Percentiles rank a stretch among this genome's conserved stretches.
Conservation (phyloP, 495 filamentous ascomycete genomes). For the Delitschia confertaspora region DNA sequence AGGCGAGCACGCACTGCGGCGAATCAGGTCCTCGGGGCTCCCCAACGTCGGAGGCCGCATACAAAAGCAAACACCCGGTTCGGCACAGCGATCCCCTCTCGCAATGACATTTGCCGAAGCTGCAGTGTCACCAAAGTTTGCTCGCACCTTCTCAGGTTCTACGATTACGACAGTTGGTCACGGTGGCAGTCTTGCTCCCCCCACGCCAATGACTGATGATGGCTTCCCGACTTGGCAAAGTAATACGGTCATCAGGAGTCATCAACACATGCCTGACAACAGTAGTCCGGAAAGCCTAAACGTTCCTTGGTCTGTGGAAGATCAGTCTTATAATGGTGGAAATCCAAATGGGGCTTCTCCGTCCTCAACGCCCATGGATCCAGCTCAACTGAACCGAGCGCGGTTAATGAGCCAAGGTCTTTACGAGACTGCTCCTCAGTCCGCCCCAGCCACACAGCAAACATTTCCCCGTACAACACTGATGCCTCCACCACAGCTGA, state of each 20-base stretch:
- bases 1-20: constrained; percentile 30
- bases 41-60: constrained; percentile 31
- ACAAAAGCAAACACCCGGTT: constrained; percentile 30
- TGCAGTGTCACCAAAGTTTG: constrained; percentile 33
- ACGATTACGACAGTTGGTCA: constrained; percentile 11
- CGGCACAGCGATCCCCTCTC: constrained; percentile 37
- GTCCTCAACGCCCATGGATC: constrained; percentile 34
- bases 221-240: constrained; percentile 29
- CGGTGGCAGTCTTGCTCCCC: constrained; percentile 32
- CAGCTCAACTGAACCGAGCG: constrained; percentile 24
- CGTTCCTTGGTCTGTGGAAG: constrained; percentile 17
- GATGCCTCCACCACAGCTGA: constrained; percentile 22
- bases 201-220: constrained; percentile 35
- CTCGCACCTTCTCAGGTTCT: constrained; percentile 14
- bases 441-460: constrained; percentile 36
- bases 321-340: constrained; percentile 12
- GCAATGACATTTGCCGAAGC: constrained; percentile 32
- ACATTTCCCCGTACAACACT: constrained; percentile 27
- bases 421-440: constrained; percentile 36
- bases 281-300: constrained; percentile 22
- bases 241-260: constrained; percentile 19
- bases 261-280: constrained; percentile 24
- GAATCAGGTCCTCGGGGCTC: constrained; percentile 33
- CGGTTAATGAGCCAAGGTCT: constrained; percentile 17
- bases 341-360: constrained; percentile 29